Percentiles rank a stretch among this genome's conserved stretches.
Conservation (phyloP, 1,284 basidiomycete genomes). For the Sporisorium reilianum region DNA sequence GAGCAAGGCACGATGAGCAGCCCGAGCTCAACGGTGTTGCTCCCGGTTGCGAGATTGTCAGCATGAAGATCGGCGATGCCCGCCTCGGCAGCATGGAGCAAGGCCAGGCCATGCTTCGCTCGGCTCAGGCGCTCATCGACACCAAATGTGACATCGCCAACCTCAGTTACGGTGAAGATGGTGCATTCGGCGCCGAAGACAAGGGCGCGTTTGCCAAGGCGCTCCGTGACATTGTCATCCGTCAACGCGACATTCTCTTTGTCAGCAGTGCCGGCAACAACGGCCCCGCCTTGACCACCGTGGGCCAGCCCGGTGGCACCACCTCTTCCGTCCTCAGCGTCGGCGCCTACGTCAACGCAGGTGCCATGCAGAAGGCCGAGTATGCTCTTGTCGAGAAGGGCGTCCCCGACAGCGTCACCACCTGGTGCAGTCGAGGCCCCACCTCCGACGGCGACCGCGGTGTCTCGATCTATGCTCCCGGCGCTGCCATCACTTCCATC, state of each 20-base stretch:
- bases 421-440: constrained; percentile 70
- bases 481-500: constrained; percentile 69
- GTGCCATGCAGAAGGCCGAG: constrained; percentile 69
- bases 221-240: constrained; percentile 63
- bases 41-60: constrained; percentile 68
- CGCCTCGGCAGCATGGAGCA: constrained; percentile 68
- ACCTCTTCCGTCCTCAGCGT: constrained; percentile 67
- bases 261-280: constrained; percentile 67
- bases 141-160: constrained; percentile 69
- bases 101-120: constrained; percentile 69
- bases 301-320: constrained; percentile 68
- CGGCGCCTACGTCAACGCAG: constrained; percentile 69
- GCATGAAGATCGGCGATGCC: constrained; percentile 63
- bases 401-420: constrained; percentile 66
- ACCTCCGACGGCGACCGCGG: constrained; percentile 66
- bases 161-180: constrained; percentile 69
- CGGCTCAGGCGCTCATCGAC: constrained; percentile 68
- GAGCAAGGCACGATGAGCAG: constrained; percentile 61
- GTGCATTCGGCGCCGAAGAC: constrained; percentile 66
- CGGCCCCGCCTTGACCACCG: constrained; percentile 69
- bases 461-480: constrained; percentile 68
- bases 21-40: constrained; percentile 68
- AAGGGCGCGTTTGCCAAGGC: constrained; percentile 66
- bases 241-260: constrained; percentile 65
- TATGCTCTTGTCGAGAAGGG: constrained; percentile 68